phyloP scores from a whole-genome alignment of 257 asterid species.

The Solanum arcanum region DNA sequence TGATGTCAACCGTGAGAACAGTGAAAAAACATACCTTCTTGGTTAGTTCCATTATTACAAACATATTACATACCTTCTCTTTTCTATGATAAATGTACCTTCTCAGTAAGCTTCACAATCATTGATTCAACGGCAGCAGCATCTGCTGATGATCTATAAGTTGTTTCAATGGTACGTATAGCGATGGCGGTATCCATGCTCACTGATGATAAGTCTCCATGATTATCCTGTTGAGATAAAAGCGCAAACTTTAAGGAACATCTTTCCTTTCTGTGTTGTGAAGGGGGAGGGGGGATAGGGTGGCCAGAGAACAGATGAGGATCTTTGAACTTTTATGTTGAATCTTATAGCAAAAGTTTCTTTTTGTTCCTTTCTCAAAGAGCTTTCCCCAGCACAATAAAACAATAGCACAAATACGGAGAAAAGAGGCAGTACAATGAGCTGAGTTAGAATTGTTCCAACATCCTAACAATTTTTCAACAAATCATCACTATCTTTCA shows the following conservation, averaged over 20 bases:
- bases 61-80: background rate
- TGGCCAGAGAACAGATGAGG: background rate
- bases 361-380: background rate
- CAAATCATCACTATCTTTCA: background rate
- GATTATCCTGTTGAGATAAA: slow-evolving; percentile 65
- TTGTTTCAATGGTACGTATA: slow-evolving; percentile 95
- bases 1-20: background rate
- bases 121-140: slow-evolving; percentile 89
- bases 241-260: background rate
- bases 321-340: background rate
- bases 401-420: background rate
- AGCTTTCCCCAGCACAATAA: background rate
- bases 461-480: background rate
- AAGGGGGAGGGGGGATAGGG: background rate
- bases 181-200: slow-evolving; percentile 99
- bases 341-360: background rate
- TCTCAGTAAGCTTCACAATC: slow-evolving; percentile 72
- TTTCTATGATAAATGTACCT: slow-evolving; percentile 29
- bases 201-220: slow-evolving; percentile 86
- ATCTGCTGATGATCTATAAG: slow-evolving; percentile 82
- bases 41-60: slow-evolving; percentile 47
- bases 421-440: background rate
- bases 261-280: background rate
- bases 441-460: background rate
- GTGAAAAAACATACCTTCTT: slow-evolving; percentile 47